phyloP scores from a whole-genome alignment of 2,329 filamentous ascomycete species.

The Xylariaceae sp. region DNA sequence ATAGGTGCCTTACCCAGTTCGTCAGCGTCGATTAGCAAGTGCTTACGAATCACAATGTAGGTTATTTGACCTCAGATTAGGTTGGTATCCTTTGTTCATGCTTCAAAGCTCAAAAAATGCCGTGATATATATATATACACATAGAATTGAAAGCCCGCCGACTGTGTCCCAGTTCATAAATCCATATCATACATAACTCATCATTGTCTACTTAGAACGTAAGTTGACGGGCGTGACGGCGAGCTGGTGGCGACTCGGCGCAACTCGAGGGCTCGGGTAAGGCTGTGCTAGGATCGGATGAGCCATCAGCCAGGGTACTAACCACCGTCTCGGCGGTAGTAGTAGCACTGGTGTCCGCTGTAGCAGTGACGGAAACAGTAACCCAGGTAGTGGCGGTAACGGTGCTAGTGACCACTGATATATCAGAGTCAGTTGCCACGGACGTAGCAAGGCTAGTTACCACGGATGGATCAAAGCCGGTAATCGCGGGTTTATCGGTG shows the following conservation, averaged over 20 bases:
- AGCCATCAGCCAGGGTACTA: background rate
- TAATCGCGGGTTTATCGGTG: too few relatives aligned
- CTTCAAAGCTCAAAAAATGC: background rate
- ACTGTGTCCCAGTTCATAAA: background rate
- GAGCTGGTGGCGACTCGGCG: background rate
- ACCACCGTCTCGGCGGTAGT: background rate
- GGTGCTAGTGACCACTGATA: too few relatives aligned
- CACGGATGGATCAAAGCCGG: too few relatives aligned
- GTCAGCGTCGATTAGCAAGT: background rate
- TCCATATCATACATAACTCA: background rate
- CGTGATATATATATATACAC: background rate
- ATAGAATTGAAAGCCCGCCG: background rate
- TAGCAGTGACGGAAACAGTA: background rate
- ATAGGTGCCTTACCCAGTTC: background rate
- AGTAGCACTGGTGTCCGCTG: background rate
- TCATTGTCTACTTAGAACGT: background rate
- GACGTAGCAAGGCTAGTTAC: too few relatives aligned
- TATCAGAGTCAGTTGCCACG: too few relatives aligned
- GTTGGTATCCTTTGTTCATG: background rate
- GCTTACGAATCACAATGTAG: background rate
- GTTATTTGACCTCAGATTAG: background rate
- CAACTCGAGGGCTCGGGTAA: background rate
- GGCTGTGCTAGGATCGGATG: background rate
- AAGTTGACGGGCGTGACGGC: conserved; percentile 21
- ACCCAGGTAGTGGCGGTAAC: background rate